Percentiles rank a stretch among this genome's conserved stretches.
Evolutionary conservation across 192 early-diverging fungal genomes (phyloP).

Genomic region (Phycomyces nitens): DNA sequence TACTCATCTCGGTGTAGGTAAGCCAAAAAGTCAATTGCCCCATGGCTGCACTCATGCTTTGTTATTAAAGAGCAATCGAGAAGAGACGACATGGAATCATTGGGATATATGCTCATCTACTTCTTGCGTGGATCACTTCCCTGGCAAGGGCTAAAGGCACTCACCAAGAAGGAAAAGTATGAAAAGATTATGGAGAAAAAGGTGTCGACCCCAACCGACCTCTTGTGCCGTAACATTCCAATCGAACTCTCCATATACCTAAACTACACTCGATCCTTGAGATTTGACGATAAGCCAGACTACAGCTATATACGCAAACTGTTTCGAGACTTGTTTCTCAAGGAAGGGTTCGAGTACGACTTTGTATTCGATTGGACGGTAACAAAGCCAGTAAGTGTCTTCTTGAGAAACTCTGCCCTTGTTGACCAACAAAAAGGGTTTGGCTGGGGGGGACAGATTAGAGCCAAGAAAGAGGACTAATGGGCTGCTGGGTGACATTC

Average conservation of each 20-base stretch:
- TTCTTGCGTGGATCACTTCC: slow-evolving; percentile 83
- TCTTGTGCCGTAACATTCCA: slow-evolving; percentile 78
- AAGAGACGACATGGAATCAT: slow-evolving; percentile 83
- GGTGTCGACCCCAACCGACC: slow-evolving; percentile 81
- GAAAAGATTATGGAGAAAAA: slow-evolving; percentile 94
- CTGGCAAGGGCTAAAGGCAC: slow-evolving; percentile 90
- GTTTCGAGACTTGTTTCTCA: slow-evolving; percentile 83
- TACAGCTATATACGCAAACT: slow-evolving; percentile 84
- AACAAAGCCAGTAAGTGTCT: slow-evolving; percentile 56
- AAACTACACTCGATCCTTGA: slow-evolving; percentile 76
- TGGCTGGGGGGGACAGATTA: no score
- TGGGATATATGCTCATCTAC: slow-evolving; percentile 89
- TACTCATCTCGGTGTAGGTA: slow-evolving; percentile 73
- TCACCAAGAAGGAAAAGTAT: slow-evolving; percentile 90
- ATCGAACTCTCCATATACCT: slow-evolving; percentile 84
- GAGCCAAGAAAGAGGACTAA: no score
- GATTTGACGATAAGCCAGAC: slow-evolving; percentile 92
- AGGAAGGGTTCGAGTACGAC: slow-evolving; percentile 81
- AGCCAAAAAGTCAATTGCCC: no score
- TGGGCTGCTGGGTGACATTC: no score
- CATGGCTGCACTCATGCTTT: no score
- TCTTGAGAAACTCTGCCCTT: no score
- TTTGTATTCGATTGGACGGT: slow-evolving; percentile 90
- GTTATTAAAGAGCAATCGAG: slow-evolving; percentile 76
- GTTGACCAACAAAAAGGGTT: no score